Percentiles rank a stretch among this genome's conserved stretches.
phyloP scores from a whole-genome alignment of 495 filamentous ascomycete genomes.

The Penicillium turbatum region DNA sequence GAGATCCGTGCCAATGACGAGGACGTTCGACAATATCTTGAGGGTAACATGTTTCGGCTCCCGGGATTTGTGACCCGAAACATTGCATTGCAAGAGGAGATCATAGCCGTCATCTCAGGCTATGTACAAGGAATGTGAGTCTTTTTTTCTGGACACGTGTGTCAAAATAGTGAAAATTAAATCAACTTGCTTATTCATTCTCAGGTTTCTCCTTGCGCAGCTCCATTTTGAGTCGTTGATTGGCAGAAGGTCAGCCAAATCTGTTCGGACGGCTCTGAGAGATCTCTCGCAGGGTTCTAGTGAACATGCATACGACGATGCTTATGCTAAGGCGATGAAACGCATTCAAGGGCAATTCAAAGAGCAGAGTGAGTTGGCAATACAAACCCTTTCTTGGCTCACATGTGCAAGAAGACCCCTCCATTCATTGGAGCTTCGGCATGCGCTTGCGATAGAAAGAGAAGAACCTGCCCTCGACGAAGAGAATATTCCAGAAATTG shows the following conservation, averaged over 20 bases:
- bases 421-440: conserved; percentile 37
- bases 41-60: conserved; percentile 17
- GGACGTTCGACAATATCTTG: conserved; percentile 31
- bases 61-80: neutral
- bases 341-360: conserved; percentile 37
- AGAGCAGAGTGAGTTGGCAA: conserved; percentile 30
- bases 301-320: conserved; percentile 10
- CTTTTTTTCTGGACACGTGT: neutral
- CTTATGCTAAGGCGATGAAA: conserved; percentile 43
- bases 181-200: neutral
- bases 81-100: conserved; percentile 7
- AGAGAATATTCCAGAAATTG: conserved; percentile 33
- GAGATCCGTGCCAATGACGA: conserved; percentile 26
- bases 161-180: too few relatives aligned
- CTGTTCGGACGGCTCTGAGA: conserved; percentile 31
- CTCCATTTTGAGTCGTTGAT: conserved; percentile 36
- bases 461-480: conserved; percentile 29
- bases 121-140: neutral
- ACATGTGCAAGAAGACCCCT: conserved; percentile 36
- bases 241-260: conserved; percentile 26
- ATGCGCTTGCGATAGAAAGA: conserved; percentile 42
- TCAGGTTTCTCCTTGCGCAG: conserved; percentile 1
- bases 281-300: conserved; percentile 21
- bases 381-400: conserved; percentile 44
- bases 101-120: conserved; percentile 23